phyloP scores from a whole-genome alignment of 164 flowering plant genomes.

The Malania oleifera region DNA sequence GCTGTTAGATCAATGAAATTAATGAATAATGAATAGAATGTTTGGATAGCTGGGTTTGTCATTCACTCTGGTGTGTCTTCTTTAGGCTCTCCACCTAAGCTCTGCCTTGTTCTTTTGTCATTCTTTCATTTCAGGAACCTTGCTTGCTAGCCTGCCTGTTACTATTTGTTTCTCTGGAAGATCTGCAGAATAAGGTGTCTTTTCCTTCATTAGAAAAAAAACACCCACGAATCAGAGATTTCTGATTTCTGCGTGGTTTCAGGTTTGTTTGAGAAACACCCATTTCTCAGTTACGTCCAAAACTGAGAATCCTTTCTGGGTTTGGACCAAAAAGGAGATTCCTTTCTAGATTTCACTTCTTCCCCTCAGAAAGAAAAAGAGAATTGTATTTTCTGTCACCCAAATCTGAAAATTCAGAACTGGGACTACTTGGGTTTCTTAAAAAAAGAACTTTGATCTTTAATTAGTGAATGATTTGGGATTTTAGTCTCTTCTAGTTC shows the following conservation, averaged over 20 bases:
- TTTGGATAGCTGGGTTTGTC: slow-evolving; percentile 10
- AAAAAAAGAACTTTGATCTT: not conserved
- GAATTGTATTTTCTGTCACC: too few species aligned
- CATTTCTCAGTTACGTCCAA: slow-evolving; percentile 17
- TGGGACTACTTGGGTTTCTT: too few species aligned
- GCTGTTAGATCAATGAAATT: too few species aligned
- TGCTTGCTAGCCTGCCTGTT: too few species aligned
- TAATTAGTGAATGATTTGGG: slow-evolving; percentile 12
- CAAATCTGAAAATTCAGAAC: too few species aligned
- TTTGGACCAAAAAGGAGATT: slow-evolving; percentile 12
- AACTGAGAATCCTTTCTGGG: slow-evolving; percentile 16
- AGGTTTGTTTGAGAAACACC: slow-evolving; percentile 21
- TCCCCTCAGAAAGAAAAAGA: not conserved
- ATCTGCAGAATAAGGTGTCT: slow-evolving; percentile 7
- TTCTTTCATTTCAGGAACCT: slow-evolving; percentile 3
- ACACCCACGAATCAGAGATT: slow-evolving; percentile 7
- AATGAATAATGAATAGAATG: too few species aligned
- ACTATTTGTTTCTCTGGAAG: slow-evolving; percentile 9
- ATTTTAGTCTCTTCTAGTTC: not conserved
- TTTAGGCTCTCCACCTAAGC: slow-evolving; percentile 1
- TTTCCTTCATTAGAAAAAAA: slow-evolving; percentile 9
- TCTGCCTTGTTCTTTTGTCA: not conserved
- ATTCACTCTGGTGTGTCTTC: not conserved
- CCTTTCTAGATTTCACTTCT: slow-evolving; percentile 17
- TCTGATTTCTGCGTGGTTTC: slow-evolving; percentile 8